These are phyloP conservation scores for Fusarium globosum DNA, from an alignment of 2,329 filamentous ascomycete genomes.

Conservation along the genomic window DNA sequence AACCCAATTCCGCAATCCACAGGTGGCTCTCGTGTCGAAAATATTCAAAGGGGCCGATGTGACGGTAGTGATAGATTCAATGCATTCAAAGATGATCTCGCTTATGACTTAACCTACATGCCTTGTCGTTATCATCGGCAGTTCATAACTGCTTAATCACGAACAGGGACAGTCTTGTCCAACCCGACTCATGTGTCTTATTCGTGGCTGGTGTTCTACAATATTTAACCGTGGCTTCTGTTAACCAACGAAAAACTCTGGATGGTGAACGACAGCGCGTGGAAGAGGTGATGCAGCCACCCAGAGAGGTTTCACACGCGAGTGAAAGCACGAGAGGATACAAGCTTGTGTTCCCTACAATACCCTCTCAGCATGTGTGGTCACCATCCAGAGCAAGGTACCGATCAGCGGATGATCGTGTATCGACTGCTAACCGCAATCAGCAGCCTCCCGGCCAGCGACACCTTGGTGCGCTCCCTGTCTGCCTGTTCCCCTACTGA, in stretches of 20 bases:
- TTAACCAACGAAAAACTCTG: slow-evolving; percentile 6
- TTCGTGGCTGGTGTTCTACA: slow-evolving; percentile 25
- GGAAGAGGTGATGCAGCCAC: slow-evolving; percentile 32
- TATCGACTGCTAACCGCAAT: slow-evolving; percentile 29
- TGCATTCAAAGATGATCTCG: slow-evolving; percentile 29
- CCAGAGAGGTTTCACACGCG: slow-evolving; percentile 28
- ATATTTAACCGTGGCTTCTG: slow-evolving; percentile 12
- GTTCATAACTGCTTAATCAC: slow-evolving; percentile 15
- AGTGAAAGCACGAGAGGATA: slow-evolving; percentile 25
- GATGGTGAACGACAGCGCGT: slow-evolving; percentile 15
- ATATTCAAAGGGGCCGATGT: slow-evolving; percentile 15
- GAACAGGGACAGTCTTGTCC: slow-evolving; percentile 5
- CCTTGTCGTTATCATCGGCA: slow-evolving; percentile 23
- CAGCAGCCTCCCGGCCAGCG: slow-evolving; percentile 26
- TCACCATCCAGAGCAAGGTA: slow-evolving; percentile 15
- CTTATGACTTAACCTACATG: slow-evolving; percentile 23
- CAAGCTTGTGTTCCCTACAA: slow-evolving; percentile 9
- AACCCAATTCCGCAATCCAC: background rate
- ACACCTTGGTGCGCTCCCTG: slow-evolving; percentile 25
- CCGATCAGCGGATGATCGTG: background rate
- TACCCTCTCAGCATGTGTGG: slow-evolving; percentile 8
- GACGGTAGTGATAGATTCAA: slow-evolving; percentile 26
- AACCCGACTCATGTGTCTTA: slow-evolving; percentile 1
- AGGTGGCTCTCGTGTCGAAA: background rate
- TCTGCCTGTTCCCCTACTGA: slow-evolving; percentile 17